Conservation (phyloP, 139 green algal genomes). For the Haematococcus lacustris region DNA sequence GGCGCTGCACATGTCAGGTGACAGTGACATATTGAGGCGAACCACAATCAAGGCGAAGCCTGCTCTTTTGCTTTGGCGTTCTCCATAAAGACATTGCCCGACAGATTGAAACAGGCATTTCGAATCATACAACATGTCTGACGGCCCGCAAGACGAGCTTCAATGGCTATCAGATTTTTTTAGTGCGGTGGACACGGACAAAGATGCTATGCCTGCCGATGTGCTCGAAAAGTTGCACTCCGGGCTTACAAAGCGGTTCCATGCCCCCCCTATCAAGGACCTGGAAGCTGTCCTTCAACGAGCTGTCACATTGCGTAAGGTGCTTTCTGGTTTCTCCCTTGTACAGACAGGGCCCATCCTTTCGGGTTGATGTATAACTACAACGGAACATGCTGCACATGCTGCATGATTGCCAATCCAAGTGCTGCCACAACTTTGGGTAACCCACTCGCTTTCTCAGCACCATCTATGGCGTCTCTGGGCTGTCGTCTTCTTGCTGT, state of each 20-base stretch:
- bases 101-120: too few relatives aligned
- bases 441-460: too few relatives aligned
- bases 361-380: background rate
- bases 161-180: too few relatives aligned
- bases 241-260: constrained; percentile 9
- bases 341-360: background rate
- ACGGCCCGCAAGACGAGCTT: too few relatives aligned
- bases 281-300: constrained; percentile 7
- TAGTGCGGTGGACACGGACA: background rate
- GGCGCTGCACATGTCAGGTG: too few relatives aligned
- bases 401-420: background rate
- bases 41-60: too few relatives aligned
- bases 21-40: too few relatives aligned
- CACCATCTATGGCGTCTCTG: too few relatives aligned
- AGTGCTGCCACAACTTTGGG: background rate
- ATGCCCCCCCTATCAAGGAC: constrained; percentile 6
- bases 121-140: too few relatives aligned
- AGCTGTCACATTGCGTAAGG: constrained; percentile 3
- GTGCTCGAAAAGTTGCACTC: background rate
- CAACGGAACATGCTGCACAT: background rate
- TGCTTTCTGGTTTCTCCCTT: background rate
- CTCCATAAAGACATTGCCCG: too few relatives aligned
- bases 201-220: constrained; percentile 2
- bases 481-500: too few relatives aligned
- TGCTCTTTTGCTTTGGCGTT: too few relatives aligned